Percentiles rank a stretch among this genome's conserved stretches.
These are phyloP conservation scores for Neopestalotiopsis sp. DNA, from an alignment of 2,329 filamentous ascomycete genomes.

Conservation along the genomic window DNA sequence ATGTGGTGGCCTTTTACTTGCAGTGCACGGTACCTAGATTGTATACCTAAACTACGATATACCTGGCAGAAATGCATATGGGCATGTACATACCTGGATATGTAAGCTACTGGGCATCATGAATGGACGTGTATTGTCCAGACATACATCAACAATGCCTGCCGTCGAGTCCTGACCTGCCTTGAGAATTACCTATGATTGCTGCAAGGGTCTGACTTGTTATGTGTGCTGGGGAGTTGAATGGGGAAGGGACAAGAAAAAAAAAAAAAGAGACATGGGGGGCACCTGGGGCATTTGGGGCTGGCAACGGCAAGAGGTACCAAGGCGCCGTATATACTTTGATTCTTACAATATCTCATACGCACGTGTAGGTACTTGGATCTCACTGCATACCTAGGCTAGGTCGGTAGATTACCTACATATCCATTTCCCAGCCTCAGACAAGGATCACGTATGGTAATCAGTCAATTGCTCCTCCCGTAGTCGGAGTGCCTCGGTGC, in stretches of 20 bases:
- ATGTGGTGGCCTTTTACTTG: constrained; percentile 13
- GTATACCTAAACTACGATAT: background rate
- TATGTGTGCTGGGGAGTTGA: background rate
- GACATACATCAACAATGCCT: background rate
- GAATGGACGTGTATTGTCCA: background rate
- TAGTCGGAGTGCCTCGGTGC: background rate
- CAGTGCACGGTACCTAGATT: background rate
- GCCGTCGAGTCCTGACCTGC: background rate
- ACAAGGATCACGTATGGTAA: background rate
- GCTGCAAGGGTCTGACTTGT: background rate
- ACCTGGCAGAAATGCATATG: constrained; percentile 13
- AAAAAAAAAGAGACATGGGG: background rate
- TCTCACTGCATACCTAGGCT: background rate
- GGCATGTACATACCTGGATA: constrained; percentile 11
- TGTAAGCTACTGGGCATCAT: background rate
- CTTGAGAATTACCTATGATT: background rate
- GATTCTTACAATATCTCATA: background rate
- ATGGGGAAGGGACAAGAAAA: background rate
- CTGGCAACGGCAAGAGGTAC: background rate
- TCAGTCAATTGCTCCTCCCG: constrained; percentile 1
- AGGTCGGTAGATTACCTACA: background rate
- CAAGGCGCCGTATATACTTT: background rate
- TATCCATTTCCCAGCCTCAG: background rate
- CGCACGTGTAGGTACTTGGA: background rate
- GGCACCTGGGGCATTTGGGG: background rate